Evolutionary conservation across 495 filamentous ascomycete species (phyloP).

Genomic region (Opeltia flavorubescens): DNA sequence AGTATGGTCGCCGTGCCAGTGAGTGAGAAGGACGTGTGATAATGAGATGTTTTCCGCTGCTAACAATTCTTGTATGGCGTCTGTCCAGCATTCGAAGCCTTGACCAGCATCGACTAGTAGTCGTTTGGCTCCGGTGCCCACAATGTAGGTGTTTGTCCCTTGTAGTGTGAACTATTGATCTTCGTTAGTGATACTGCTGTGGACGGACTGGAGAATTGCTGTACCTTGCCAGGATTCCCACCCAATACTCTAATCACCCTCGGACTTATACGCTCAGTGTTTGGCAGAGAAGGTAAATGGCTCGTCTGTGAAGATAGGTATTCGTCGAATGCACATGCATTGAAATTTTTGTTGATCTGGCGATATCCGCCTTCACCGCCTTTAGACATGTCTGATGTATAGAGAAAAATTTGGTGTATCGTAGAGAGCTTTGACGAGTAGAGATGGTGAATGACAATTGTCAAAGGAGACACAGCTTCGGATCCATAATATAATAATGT

Average conservation of each 20-base stretch:
- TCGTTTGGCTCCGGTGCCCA: constrained; percentile 48
- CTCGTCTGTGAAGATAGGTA: constrained; percentile 25
- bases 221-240: constrained; percentile 52
- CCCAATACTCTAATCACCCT: constrained; percentile 39
- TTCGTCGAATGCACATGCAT: constrained; percentile 30
- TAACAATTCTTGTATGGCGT: constrained; percentile 27
- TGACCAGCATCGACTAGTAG: constrained; percentile 59
- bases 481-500: too few relatives aligned
- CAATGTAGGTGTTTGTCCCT: constrained; percentile 66
- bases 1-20: constrained; percentile 73
- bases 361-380: constrained; percentile 23
- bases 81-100: constrained; percentile 15
- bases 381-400: not conserved
- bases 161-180: constrained; percentile 18
- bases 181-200: constrained; percentile 1
- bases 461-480: too few relatives aligned
- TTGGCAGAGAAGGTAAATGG: constrained; percentile 20
- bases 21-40: constrained; percentile 49
- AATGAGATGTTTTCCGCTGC: constrained; percentile 39
- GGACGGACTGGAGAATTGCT: too few relatives aligned
- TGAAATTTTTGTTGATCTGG: constrained; percentile 33
- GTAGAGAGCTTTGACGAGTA: not conserved
- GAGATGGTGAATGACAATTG: too few relatives aligned
- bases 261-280: constrained; percentile 27
- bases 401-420: not conserved